A percentile compares a stretch with the other conserved stretches of the same genome.
Conservation (phyloP, 768 basidiomycete genomes). For the Collybia sp. region DNA sequence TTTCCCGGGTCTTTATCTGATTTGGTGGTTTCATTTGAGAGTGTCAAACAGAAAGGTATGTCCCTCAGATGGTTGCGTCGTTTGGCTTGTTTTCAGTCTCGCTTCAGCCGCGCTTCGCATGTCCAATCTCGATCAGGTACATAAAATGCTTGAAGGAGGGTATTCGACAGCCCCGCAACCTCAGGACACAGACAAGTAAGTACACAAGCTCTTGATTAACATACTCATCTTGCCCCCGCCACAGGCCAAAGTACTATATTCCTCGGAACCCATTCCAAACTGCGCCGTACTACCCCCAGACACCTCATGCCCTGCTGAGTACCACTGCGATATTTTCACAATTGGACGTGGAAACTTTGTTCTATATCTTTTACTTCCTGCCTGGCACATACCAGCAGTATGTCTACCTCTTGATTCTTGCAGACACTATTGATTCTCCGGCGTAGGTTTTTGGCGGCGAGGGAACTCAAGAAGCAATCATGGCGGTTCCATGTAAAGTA, state of each 20-base stretch:
- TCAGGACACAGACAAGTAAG: constrained; percentile 91
- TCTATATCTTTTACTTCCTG: constrained; percentile 98
- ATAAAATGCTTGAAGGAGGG: constrained; percentile 91
- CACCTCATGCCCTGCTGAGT: constrained; percentile 74
- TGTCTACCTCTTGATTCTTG: constrained; percentile 20
- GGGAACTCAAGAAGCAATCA: constrained; percentile 94
- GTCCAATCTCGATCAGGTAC: constrained; percentile 84
- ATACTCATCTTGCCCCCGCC: constrained; percentile 7
- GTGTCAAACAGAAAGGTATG: constrained; percentile 92
- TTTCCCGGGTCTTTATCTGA: constrained; percentile 89
- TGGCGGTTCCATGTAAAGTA: constrained; percentile 99
- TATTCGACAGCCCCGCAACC: constrained; percentile 87
- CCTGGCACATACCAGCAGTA: constrained; percentile 98
- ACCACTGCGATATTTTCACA: constrained; percentile 84
- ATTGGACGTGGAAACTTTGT: constrained; percentile 94
- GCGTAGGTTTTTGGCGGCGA: constrained; percentile 86
- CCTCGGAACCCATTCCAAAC: constrained; percentile 90
- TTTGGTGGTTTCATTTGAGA: constrained; percentile 91
- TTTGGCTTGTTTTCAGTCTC: not conserved
- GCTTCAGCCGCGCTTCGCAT: constrained; percentile 68
- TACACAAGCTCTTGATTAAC: constrained; percentile 4
- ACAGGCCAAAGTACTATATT: constrained; percentile 93
- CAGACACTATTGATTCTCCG: constrained; percentile 4
- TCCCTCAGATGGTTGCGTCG: not conserved
- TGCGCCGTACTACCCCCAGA: constrained; percentile 92